Evolutionary conservation across 2,329 filamentous ascomycete species (phyloP), one percentile per base, ranked within the genome.

Genomic region (Clarireedia monteithiana): DNA sequence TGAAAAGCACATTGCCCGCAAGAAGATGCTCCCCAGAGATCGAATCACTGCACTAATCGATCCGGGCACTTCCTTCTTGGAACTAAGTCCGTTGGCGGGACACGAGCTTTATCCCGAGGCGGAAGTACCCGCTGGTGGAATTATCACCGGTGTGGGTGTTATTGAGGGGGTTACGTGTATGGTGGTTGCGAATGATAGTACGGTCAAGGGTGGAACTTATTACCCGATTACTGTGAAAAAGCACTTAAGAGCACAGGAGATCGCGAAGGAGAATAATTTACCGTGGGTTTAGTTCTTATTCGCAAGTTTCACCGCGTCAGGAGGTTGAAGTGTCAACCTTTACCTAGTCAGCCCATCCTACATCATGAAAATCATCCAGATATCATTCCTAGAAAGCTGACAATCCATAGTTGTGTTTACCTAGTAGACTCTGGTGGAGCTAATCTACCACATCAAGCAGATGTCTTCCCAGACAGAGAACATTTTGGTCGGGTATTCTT

Each of bases 171-270:
- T 96, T 26, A 86, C 85, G 42, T 97, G 92, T 71, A 86, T 96
- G 75, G 88, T 97, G 64, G 88, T 96, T 50, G 91, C 91, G 57
- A 96, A 97, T 70, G 92, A 96, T 70, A 95, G 89, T 74, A 96
- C 92, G 17, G 92, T 97, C 67, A 99, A 97, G 74, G 92, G 92
- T 52, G 92, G 92, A 24, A 95, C 92, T 1, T 99, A 99, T 74
- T 97, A 92, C 69, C 92, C 92, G 1, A 90, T 97, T 64, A 99
- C 92, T 0, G 89, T 97, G 58, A 96, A 96, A 77, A 99, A 99
- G 77, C 94, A 97, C 71, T 77, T 97, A 15, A 83, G 92, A 60
- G 92, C 92, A 4, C 94, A 99, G 72, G 85, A 88, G 27, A 88
- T 97, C 61, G 92, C 92, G 0, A 83, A 89, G 62, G 89, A 97